Conservation (phyloP, 805 yeast species). For the Metschnikowia kunwiensis region DNA sequence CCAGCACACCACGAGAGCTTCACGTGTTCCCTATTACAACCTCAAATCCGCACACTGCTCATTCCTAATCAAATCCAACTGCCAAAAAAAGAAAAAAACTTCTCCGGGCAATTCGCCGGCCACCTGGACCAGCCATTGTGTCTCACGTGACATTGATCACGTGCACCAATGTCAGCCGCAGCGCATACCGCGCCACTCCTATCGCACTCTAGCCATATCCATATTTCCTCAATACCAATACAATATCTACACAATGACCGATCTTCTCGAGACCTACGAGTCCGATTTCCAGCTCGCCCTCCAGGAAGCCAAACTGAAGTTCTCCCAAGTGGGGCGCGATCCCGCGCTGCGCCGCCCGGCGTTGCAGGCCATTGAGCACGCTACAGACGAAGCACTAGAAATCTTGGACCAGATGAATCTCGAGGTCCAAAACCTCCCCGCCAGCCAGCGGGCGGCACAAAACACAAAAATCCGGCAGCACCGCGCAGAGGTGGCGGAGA, state of each 20-base stretch:
- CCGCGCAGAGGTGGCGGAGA: slow-evolving; percentile 53
- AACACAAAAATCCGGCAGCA: slow-evolving; percentile 77
- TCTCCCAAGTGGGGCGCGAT: slow-evolving; percentile 50
- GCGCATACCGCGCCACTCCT: too few relatives aligned
- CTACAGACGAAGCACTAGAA: slow-evolving; percentile 78
- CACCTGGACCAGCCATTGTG: too few relatives aligned
- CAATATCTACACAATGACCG: slow-evolving; percentile 47
- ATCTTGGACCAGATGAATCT: slow-evolving; percentile 81
- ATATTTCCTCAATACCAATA: too few relatives aligned
- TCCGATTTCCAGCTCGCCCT: slow-evolving; percentile 68
- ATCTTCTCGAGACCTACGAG: slow-evolving; percentile 62
- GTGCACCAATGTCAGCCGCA: too few relatives aligned
- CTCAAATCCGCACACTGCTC: too few relatives aligned
- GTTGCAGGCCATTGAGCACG: slow-evolving; percentile 58
- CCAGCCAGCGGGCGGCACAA: slow-evolving; percentile 62
- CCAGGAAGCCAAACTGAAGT: slow-evolving; percentile 65
- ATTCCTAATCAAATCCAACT: too few relatives aligned
- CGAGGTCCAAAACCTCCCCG: slow-evolving; percentile 83
- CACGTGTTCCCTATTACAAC: too few relatives aligned
- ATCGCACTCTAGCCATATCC: too few relatives aligned
- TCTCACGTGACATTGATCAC: too few relatives aligned
- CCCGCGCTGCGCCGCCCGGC: slow-evolving; percentile 54
- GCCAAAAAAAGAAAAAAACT: too few relatives aligned
- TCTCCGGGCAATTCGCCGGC: too few relatives aligned
- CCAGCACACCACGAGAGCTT: too few relatives aligned